Conservation (phyloP, 345 rosid genomes). For the Salix purpurea region DNA sequence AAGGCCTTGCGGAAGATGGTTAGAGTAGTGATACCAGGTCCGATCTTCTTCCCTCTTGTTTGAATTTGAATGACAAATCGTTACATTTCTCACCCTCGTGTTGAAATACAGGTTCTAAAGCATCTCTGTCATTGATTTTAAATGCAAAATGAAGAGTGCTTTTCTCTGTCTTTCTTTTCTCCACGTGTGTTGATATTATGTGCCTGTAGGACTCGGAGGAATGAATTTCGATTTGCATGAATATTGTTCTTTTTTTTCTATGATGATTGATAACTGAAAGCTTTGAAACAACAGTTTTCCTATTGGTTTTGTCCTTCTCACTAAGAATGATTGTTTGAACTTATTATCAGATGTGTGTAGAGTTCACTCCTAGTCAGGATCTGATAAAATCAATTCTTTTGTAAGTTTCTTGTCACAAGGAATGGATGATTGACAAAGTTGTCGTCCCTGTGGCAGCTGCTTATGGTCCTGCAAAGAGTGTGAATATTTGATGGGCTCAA, state of each 20-base stretch:
- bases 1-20: constrained; percentile 62
- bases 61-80: too few relatives aligned
- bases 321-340: not conserved
- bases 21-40: constrained; percentile 80
- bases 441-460: constrained; percentile 76
- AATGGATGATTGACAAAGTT: constrained; percentile 77
- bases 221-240: not conserved
- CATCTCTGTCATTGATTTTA: constrained; percentile 79
- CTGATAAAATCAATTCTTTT: constrained; percentile 9
- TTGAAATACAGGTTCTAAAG: constrained; percentile 50
- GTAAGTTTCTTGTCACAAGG: constrained; percentile 34
- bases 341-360: not conserved
- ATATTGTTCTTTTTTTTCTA: not conserved
- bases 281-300: not conserved
- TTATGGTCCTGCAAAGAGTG: constrained; percentile 71
- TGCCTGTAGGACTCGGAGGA: not conserved
- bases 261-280: not conserved
- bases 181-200: not conserved
- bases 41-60: not conserved
- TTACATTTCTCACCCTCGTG: constrained; percentile 5
- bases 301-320: not conserved
- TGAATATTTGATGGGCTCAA: constrained; percentile 73
- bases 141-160: constrained; percentile 6
- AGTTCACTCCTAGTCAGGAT: not conserved
- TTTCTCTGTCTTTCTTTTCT: not conserved